phyloP scores from a whole-genome alignment of 352 stramenopile species.

The Detonula confervacea region DNA sequence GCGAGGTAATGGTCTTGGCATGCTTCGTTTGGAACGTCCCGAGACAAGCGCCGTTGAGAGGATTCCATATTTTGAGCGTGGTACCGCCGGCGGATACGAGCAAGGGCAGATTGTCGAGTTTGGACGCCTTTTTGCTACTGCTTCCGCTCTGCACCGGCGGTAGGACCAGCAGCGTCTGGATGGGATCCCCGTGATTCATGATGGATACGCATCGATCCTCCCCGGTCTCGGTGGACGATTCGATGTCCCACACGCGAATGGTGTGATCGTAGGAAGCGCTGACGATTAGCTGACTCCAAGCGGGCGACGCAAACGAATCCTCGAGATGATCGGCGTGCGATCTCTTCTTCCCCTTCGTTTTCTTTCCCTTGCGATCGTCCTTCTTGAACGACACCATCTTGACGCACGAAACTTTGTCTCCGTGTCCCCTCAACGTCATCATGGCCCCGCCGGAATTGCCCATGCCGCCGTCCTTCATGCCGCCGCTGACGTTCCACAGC shows the following conservation, averaged over 20 bases:
- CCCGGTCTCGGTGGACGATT: constrained; percentile 24
- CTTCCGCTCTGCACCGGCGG: constrained; percentile 33
- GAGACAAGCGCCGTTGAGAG: constrained; percentile 59
- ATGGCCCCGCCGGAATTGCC: constrained; percentile 4
- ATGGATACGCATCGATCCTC: constrained; percentile 69
- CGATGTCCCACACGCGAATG: constrained; percentile 79
- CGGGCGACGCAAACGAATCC: constrained; percentile 19
- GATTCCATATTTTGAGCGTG: constrained; percentile 82
- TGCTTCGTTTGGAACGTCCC: constrained; percentile 67
- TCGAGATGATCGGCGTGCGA: background rate
- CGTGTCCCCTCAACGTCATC: constrained; percentile 49
- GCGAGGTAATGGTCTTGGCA: constrained; percentile 79
- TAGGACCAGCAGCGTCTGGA: constrained; percentile 72
- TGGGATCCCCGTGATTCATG: constrained; percentile 73
- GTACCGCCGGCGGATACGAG: constrained; percentile 75
- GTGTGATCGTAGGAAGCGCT: constrained; percentile 83
- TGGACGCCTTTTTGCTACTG: constrained; percentile 11
- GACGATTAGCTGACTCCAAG: constrained; percentile 56
- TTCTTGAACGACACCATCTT: constrained; percentile 33
- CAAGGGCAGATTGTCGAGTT: constrained; percentile 54
- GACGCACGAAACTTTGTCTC: constrained; percentile 58
- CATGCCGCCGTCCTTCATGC: constrained; percentile 16
- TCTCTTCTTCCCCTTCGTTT: constrained; percentile 8
- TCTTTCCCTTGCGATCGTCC: constrained; percentile 15
- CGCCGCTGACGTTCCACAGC: constrained; percentile 66